These are phyloP conservation scores for Iodosphaeria phyllophila DNA, from an alignment of 2,329 filamentous ascomycete genomes.

Conservation along the genomic window DNA sequence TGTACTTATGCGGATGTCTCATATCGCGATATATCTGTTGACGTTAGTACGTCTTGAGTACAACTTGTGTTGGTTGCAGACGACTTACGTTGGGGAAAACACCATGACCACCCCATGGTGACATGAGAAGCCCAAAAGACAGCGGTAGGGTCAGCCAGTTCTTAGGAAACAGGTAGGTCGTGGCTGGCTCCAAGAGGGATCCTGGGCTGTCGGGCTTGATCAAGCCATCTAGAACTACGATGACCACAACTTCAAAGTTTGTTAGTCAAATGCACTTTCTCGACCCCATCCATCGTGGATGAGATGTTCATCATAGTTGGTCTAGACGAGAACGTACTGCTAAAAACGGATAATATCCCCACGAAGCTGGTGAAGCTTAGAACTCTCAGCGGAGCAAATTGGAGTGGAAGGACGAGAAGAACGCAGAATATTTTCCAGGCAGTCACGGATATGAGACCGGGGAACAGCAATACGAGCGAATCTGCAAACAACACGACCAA, in stretches of 20 bases:
- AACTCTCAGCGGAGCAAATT: slow-evolving; percentile 65
- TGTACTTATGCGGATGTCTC: slow-evolving; percentile 65
- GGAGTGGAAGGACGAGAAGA: slow-evolving; percentile 59
- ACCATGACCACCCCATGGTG: slow-evolving; percentile 42
- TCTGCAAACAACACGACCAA: slow-evolving; percentile 87
- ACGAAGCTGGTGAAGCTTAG: slow-evolving; percentile 83
- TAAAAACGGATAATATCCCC: slow-evolving; percentile 78
- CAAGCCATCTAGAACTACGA: slow-evolving; percentile 73
- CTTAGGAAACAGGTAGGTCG: slow-evolving; percentile 63
- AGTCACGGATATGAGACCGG: slow-evolving; percentile 41
- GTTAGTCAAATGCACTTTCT: neutral
- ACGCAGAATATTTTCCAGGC: slow-evolving; percentile 79
- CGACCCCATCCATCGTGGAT: slow-evolving; percentile 1
- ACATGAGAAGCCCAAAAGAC: slow-evolving; percentile 81
- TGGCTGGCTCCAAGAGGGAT: slow-evolving; percentile 63
- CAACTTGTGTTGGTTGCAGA: neutral
- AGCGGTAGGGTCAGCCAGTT: slow-evolving; percentile 80
- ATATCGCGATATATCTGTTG: slow-evolving; percentile 41
- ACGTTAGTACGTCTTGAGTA: slow-evolving; percentile 2
- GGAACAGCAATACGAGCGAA: slow-evolving; percentile 63
- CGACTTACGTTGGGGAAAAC: slow-evolving; percentile 57
- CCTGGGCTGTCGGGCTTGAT: slow-evolving; percentile 64
- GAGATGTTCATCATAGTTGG: slow-evolving; percentile 2
- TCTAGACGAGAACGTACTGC: slow-evolving; percentile 42
- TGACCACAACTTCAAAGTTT: slow-evolving; percentile 47